phyloP scores from a whole-genome alignment of 2,329 filamentous ascomycete genomes.

The Nannizzia gypsea region DNA sequence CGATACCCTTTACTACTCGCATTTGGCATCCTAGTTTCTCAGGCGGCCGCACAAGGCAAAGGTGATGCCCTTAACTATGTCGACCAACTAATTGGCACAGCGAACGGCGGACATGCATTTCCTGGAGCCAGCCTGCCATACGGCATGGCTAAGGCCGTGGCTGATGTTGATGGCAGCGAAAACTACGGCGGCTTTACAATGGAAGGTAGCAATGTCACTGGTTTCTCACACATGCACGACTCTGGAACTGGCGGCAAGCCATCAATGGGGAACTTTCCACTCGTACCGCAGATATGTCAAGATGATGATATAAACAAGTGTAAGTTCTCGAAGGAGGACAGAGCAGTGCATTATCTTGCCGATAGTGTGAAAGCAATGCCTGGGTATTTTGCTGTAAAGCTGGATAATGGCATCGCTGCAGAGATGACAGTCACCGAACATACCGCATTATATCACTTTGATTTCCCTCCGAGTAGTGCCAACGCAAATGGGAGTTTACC shows the following conservation, averaged over 20 bases:
- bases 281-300: slow-evolving; percentile 57
- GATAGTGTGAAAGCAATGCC: slow-evolving; percentile 46
- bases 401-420: slow-evolving; percentile 47
- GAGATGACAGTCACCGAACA: slow-evolving; percentile 60
- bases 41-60: not conserved
- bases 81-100: slow-evolving; percentile 45
- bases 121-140: slow-evolving; percentile 46
- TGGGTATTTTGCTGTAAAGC: slow-evolving; percentile 53
- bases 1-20: not conserved
- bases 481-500: slow-evolving; percentile 31
- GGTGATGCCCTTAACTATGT: slow-evolving; percentile 26
- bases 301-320: slow-evolving; percentile 52
- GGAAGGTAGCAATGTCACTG: slow-evolving; percentile 39
- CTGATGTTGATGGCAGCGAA: slow-evolving; percentile 40
- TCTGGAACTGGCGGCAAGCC: slow-evolving; percentile 43
- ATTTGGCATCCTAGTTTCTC: not conserved
- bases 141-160: slow-evolving; percentile 46
- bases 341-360: slow-evolving; percentile 39
- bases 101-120: slow-evolving; percentile 44
- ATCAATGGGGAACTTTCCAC: slow-evolving; percentile 60
- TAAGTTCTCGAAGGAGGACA: slow-evolving; percentile 44
- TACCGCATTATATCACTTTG: slow-evolving; percentile 54
- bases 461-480: slow-evolving; percentile 39
- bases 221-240: slow-evolving; percentile 44
- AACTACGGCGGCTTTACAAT: slow-evolving; percentile 48